Base-by-base conservation (phyloP, 1,139 yeast genomes). In the Debaryomyces singareniensis region DNA sequence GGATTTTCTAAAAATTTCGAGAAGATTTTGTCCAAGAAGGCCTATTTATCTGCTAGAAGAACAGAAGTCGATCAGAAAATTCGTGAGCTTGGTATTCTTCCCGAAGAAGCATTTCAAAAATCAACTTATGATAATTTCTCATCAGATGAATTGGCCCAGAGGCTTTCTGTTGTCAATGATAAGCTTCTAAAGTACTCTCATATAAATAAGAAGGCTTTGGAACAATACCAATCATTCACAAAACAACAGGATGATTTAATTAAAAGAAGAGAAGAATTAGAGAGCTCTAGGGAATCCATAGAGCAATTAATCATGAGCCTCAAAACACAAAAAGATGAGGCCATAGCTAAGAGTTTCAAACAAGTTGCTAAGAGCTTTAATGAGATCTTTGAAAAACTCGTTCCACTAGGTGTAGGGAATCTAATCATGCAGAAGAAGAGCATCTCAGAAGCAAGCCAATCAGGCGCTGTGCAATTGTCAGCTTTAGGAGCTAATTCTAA, bases 201-300 rank as follows among this genome's bases (percentile, higher is more conserved):
- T 52, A 84, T 91, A 35, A 91, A 91, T 57, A 84, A 83, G 49
- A 84, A 86, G 47, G 96, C 98, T 0, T 66, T 84, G 43, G 97
- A 89, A 46, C 96, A 91, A 50, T 85, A 71, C 50, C 64, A 69
- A 33, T 78, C 75, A 26, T 89, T 87, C 50, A 75, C 83, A 11
- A 75, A 71, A 37, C 93, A 87, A 51, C 68, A 83, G 34, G 81
- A 75, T 29, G 81, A 78, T 5, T 61, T 87, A 38, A 68, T 68
- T 1, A 62, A 61, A 15, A 75, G 96, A 43, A 71, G 85, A 26
- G 61, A 59, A 16, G 96, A 86, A 38, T 63, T 91, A 25, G 82
- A 75, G 20, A 69, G 61, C 26, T 85, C 96, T 1, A 78, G 78
- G 35, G 68, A 55, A 3, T 78, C 95, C 0, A 86, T 91, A 43